A percentile compares a stretch with the other conserved stretches of the same genome.
Evolutionary conservation across 2,329 filamentous ascomycete species (phyloP).

Genomic region (Camillea tinctor): DNA sequence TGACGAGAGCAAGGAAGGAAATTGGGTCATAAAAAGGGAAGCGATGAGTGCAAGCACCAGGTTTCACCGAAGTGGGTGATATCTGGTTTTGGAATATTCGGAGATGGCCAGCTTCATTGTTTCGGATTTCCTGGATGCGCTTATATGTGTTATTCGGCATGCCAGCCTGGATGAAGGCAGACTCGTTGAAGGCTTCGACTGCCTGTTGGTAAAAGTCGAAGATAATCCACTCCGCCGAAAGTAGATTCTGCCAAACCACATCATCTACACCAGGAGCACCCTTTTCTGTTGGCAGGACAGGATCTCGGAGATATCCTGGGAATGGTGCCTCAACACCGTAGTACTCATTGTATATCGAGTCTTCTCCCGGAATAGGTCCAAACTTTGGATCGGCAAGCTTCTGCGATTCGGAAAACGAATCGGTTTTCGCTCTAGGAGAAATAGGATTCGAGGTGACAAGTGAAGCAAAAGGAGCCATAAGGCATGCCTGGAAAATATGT

Average conservation of each 20-base stretch:
- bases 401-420: constrained; percentile 15
- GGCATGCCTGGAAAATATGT: constrained; percentile 19
- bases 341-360: constrained; percentile 33
- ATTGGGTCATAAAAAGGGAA: constrained; percentile 21
- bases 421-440: constrained; percentile 2
- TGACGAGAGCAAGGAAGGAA: constrained; percentile 30
- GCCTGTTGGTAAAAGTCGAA: constrained; percentile 43
- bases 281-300: constrained; percentile 28
- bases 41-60: constrained; percentile 26
- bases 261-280: constrained; percentile 38
- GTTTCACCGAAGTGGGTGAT: constrained; percentile 40
- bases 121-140: constrained; percentile 37
- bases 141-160: constrained; percentile 37
- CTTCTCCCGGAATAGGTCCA: constrained; percentile 35
- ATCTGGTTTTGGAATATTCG: constrained; percentile 44
- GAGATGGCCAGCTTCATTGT: constrained; percentile 46
- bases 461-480: constrained; percentile 14
- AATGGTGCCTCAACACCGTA: constrained; percentile 34
- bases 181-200: constrained; percentile 39
- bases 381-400: constrained; percentile 27
- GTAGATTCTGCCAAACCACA: constrained; percentile 43
- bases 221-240: constrained; percentile 44
- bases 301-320: constrained; percentile 36
- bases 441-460: constrained; percentile 13
- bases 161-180: constrained; percentile 30